Evolutionary conservation across 257 asterid species (phyloP), one percentile per base, ranked within the genome.

Genomic region (Gentiana macrophylla): DNA sequence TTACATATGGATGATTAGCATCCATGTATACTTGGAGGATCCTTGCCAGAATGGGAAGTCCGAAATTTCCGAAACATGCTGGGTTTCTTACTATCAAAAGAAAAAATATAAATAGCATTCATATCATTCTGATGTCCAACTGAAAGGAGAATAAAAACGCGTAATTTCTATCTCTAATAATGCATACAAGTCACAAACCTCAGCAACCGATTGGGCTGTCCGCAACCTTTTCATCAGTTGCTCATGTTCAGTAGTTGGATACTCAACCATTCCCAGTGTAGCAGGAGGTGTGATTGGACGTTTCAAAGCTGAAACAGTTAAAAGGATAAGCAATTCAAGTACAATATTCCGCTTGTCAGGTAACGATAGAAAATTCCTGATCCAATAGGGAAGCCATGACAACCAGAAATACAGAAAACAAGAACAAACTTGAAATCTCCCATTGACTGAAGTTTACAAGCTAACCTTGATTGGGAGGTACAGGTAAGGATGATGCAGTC

Each of bases 281-380:
- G 86, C 85, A 8, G 99, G 96, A 67, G 99, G 99, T 34, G 97
- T 85, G 59, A 91, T 71, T 9, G 98, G 95, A 55, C 99, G 94
- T 82, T 92, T 92, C 81, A 85, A 74, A 47, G 81, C 66, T 38
- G 93, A 73, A 73, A 76, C 99, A 85, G 87, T 72, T 63, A 44
- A 44, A 64, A 55, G 66, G 55, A 50, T 47, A 10, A 8, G 56
- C 37, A 53, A 12, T 12, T 53, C 50, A 49, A 4, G 38, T 34
- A 38, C 2, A 4, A 2, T 7, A 5, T 10, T 41, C 5, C 9
- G 1, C 5, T 41, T 41, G 8, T 41, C 46, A 41, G 46, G 46
- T 41, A 41, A 52, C 47, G 11, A 41, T 52, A 47, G 43, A 33
- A 33, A 57, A 53, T 37, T 7, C 32, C 36, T 12, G 43, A 34